Evolutionary conservation across 176 grass and related monocot genomes (phyloP).

Genomic region (barley (Hordeum vulgare)): MorexV3_pseudomolecules_assembly NC_058520.1:611892810-611893309

Average conservation of each 20-base stretch:
- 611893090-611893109: no score
- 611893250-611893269: background rate
- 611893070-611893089: no score
- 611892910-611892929: background rate
- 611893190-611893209: no score
- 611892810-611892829: no score
- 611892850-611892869: no score
- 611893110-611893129: no score
- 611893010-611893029: background rate
- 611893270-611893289: background rate
- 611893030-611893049: background rate
- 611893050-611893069: no score
- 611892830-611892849: no score
- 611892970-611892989: background rate
- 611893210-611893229: no score
- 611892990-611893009: background rate
- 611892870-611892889: background rate
- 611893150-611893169: no score
- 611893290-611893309: background rate
- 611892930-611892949: background rate
- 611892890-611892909: background rate
- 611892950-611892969: background rate
- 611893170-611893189: no score
- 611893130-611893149: no score
- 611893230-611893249: background rate